phyloP scores from a whole-genome alignment of 176 grass and related monocot genomes.

The Themeda triandra region DNA sequence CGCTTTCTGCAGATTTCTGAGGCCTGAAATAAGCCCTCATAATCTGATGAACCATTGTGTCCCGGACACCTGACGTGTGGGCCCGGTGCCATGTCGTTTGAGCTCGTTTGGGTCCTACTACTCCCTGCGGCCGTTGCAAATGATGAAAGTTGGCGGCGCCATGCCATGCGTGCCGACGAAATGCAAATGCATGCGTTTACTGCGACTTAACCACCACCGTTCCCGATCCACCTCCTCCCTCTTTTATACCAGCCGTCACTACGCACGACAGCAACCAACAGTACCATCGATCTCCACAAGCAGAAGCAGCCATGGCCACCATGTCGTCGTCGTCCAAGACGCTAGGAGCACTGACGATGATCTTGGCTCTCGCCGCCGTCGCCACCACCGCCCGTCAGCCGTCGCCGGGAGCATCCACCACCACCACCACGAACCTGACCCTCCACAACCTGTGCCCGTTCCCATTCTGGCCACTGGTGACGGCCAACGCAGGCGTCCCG shows the following conservation, averaged over 20 bases:
- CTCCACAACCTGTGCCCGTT: constrained; percentile 40
- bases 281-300: too few relatives aligned
- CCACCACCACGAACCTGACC: constrained; percentile 7
- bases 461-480: constrained; percentile 25
- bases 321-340: too few relatives aligned
- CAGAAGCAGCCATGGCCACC: too few relatives aligned
- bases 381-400: not conserved
- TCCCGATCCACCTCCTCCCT: not conserved
- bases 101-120: rapidly evolving
- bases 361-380: not conserved
- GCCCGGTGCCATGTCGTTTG: too few relatives aligned
- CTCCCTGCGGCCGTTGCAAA: too few relatives aligned
- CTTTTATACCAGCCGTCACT: too few relatives aligned
- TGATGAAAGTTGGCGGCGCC: constrained; percentile 15
- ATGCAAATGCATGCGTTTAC: constrained; percentile 1
- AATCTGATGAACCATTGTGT: too few relatives aligned
- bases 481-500: not conserved
- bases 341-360: not conserved
- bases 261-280: too few relatives aligned
- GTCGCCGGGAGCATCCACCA: not conserved
- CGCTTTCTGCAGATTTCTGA: too few relatives aligned
- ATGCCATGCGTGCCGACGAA: not conserved
- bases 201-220: constrained; percentile 11
- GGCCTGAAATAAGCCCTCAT: too few relatives aligned
- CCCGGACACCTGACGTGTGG: too few relatives aligned